Conservation (phyloP, 2,329 filamentous ascomycete species). For the Fusarium sp. region DNA sequence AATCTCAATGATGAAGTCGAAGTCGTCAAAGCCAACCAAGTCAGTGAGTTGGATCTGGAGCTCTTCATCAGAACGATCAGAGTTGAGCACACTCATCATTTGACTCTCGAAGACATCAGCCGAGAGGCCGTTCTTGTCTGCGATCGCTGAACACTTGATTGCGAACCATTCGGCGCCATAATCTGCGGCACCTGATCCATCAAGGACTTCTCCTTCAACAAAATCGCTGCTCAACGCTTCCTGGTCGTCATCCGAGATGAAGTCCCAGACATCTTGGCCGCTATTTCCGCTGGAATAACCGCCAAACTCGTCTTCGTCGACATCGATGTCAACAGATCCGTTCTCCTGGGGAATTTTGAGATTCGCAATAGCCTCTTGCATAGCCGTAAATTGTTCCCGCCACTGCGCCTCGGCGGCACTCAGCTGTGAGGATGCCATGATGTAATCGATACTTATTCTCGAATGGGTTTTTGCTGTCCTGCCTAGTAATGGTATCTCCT, state of each 20-base stretch:
- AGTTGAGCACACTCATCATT: conserved; percentile 78
- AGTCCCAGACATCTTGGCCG: conserved; percentile 91
- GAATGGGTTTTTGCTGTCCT: background rate
- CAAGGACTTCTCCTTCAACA: conserved; percentile 60
- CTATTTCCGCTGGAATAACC: conserved; percentile 69
- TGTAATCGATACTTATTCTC: conserved; percentile 16
- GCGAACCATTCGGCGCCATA: conserved; percentile 79
- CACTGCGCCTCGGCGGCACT: conserved; percentile 72
- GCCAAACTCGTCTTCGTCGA: conserved; percentile 74
- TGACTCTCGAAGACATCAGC: conserved; percentile 81
- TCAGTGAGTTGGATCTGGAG: conserved; percentile 93
- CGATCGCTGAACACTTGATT: conserved; percentile 75
- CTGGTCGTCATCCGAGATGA: conserved; percentile 81
- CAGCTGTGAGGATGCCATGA: conserved; percentile 55
- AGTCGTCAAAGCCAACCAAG: conserved; percentile 90
- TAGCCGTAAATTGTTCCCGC: conserved; percentile 85
- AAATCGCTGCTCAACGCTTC: conserved; percentile 76
- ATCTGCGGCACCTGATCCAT: conserved; percentile 46
- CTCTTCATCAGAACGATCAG: conserved; percentile 80
- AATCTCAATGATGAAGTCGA: conserved; percentile 94
- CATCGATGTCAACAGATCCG: conserved; percentile 59
- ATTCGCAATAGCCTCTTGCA: conserved; percentile 86
- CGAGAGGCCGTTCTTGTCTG: conserved; percentile 75
- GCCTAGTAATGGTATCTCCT: conserved; percentile 6
- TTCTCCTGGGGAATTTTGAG: conserved; percentile 65